phyloP scores from a whole-genome alignment of 441 rosid genomes.

The Omphalea diandra region DNA sequence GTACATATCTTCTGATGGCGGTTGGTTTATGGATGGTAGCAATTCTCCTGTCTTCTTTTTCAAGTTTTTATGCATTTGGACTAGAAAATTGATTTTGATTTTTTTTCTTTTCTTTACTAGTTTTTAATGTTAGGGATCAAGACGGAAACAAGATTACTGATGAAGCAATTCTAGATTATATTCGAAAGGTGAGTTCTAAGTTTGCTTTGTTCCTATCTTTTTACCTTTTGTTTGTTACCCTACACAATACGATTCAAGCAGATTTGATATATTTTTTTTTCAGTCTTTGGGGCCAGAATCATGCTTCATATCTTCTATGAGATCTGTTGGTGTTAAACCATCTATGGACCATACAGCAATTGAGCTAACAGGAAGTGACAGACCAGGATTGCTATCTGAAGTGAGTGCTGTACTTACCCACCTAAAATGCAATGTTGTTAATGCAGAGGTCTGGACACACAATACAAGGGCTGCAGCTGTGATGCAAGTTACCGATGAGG shows the following conservation, averaged over 20 bases:
- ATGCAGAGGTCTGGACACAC: constrained; percentile 95
- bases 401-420: constrained; percentile 77
- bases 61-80: background rate
- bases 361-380: constrained; percentile 83
- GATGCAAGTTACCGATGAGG: constrained; percentile 75
- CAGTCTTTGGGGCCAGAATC: constrained; percentile 85
- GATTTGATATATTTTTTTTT: constrained; percentile 24
- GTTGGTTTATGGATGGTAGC: constrained; percentile 98
- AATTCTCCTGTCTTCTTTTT: background rate
- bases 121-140: constrained; percentile 79
- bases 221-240: background rate
- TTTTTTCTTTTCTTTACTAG: constrained; percentile 31
- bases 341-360: constrained; percentile 67
- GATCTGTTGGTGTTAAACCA: constrained; percentile 65
- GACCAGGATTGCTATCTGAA: constrained; percentile 91
- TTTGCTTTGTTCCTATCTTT: constrained; percentile 12
- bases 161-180: constrained; percentile 68
- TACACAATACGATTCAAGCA: background rate
- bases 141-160: constrained; percentile 79
- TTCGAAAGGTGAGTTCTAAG: constrained; percentile 55
- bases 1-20: constrained; percentile 89
- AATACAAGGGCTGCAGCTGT: constrained; percentile 88
- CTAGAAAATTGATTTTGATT: constrained; percentile 23
- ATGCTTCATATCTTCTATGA: constrained; percentile 60
- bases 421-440: constrained; percentile 79